Evolutionary conservation across 1,284 basidiomycete genomes (phyloP), one percentile per base, ranked within the genome.

Genomic region (Athelia sp.): DNA sequence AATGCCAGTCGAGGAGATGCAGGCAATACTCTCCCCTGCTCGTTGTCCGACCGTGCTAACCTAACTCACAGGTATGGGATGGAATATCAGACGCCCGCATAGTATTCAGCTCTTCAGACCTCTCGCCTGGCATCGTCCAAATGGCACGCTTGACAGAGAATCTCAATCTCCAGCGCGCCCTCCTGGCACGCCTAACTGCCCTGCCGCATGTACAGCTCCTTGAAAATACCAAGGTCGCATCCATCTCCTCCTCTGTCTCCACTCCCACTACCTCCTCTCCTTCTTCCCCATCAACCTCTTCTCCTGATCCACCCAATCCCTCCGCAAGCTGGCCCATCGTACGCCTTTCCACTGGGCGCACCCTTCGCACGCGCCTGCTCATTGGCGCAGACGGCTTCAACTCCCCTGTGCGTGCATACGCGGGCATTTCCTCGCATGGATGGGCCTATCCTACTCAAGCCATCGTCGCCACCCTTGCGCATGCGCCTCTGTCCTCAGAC

Each of bases 361-460:
- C 69, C 2, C 66, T 93, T 23, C 75, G 87, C 52, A 77, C 91
- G 9, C 73, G 90, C 55, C 66, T 94, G 32, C 70, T 94, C 45
- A 90, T 99, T 36, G 96, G 97, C 19, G 97, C 97, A 6, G 97
- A 99, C 61, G 97, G 97, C 0, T 85, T 85, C 62, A 95, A 94
- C 63, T 98, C 94, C 1, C 96, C 96, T 8, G 97, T 98, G 15
- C 83, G 94, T 45, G 68, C 81, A 36, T 98, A 90, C 62, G 88
- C 95, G 0, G 75, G 85, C 13, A 98, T 98, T 52, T 75, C 87
- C 36, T 89, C 92, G 0, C 95, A 86, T 59, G 96, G 96, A 2
- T 97, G 95, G 87, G 78, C 85, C 1, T 99, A 99, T 68, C 79
- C 90, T 52, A 87, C 90, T 0, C 89, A 92, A 58, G 95, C 90